phyloP scores from a whole-genome alignment of 345 rosid genomes.

The Eucalyptus curtisii region DNA sequence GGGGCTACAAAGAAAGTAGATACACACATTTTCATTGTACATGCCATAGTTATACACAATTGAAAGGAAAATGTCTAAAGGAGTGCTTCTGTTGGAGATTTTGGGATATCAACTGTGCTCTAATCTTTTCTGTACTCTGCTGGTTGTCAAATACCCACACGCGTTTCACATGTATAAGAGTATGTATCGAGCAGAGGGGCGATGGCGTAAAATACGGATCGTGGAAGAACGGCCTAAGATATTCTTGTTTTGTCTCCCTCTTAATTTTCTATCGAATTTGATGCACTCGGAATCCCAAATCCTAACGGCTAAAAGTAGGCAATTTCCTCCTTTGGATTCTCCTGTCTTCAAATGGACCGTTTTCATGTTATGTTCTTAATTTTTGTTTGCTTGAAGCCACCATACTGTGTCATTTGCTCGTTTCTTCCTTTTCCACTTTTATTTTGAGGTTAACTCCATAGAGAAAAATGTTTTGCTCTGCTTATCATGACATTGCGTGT shows the following conservation, averaged over 20 bases:
- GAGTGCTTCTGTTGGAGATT: background rate
- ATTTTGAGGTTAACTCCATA: background rate
- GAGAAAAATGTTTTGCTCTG: background rate
- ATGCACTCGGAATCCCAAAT: background rate
- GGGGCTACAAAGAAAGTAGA: background rate
- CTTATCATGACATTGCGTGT: background rate
- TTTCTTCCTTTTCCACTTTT: background rate
- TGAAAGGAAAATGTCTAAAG: background rate
- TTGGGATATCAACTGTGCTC: background rate
- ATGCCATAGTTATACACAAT: background rate
- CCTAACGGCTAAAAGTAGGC: background rate
- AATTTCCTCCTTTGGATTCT: background rate
- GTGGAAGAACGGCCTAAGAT: fast-evolving
- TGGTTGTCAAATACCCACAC: background rate
- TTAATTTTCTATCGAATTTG: background rate
- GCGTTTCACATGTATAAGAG: background rate
- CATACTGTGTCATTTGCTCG: background rate
- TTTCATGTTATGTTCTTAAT: background rate
- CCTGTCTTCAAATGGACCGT: background rate
- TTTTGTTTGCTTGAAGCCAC: background rate
- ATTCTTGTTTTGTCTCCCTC: background rate
- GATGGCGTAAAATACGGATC: background rate
- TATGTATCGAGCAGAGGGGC: background rate
- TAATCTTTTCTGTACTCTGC: background rate
- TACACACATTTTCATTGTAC: background rate